A percentile compares a stretch with the other conserved stretches of the same genome.
phyloP scores from a whole-genome alignment of 345 rosid species.

The Durio zibethinus region DNA sequence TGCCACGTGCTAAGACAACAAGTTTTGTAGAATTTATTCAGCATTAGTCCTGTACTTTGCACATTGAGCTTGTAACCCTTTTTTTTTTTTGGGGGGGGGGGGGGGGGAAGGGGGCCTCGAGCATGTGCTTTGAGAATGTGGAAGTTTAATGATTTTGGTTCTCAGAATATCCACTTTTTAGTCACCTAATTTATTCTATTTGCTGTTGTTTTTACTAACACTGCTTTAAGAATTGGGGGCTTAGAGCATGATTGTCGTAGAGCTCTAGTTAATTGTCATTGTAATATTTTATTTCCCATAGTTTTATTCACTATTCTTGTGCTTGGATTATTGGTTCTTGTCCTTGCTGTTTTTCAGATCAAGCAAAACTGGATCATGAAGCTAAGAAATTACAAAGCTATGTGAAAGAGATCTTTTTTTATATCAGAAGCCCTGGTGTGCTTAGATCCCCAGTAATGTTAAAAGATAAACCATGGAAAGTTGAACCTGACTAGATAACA shows the following conservation, averaged over 20 bases:
- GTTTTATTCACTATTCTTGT: not conserved
- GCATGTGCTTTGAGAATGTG: not conserved
- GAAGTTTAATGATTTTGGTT: too few species aligned
- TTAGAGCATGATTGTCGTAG: not conserved
- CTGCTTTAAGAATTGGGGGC: not conserved
- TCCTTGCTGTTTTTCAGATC: constrained; percentile 40
- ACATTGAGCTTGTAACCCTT: not conserved
- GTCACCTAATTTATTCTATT: not conserved
- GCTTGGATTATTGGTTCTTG: not conserved
- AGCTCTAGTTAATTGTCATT: not conserved
- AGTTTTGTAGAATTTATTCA: not conserved
- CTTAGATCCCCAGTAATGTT: constrained; percentile 61
- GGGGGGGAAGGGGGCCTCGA: not conserved
- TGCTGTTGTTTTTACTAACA: not conserved
- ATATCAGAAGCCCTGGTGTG: constrained; percentile 66
- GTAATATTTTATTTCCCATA: not conserved
- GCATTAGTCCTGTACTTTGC: not conserved
- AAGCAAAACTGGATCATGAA: constrained; percentile 51
- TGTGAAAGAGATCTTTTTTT: constrained; percentile 58
- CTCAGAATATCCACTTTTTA: not conserved
- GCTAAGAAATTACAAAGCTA: constrained; percentile 68
- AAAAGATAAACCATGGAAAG: constrained; percentile 54
- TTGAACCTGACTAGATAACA: not conserved
- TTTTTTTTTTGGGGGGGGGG: not conserved
- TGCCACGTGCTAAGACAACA: not conserved